Percentiles rank a stretch among this genome's conserved stretches.
Conservation (phyloP, 176 grass and related monocot genomes). For the Pharus latifolius region DNA sequence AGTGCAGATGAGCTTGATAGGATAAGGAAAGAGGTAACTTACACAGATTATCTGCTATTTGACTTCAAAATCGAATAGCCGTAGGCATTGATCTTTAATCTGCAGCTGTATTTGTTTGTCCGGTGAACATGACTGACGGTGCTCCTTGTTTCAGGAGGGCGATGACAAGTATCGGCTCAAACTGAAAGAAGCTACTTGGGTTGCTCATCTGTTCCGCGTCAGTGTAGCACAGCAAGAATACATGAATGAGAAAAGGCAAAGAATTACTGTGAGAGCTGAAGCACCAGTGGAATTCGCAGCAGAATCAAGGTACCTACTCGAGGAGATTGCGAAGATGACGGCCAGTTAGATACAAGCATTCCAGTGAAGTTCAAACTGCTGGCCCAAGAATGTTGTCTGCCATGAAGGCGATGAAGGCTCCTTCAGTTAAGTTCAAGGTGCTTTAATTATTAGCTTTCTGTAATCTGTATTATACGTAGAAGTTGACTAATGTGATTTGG, state of each 20-base stretch:
- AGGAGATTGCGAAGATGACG: constrained; percentile 71
- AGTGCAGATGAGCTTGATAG: constrained; percentile 82
- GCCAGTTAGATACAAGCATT: constrained; percentile 2
- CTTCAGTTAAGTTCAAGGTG: neutral
- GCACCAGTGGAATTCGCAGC: constrained; percentile 43
- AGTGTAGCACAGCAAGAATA: constrained; percentile 59
- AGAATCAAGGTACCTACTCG: constrained; percentile 69
- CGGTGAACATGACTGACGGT: neutral
- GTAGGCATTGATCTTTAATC: neutral
- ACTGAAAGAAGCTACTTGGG: constrained; percentile 81
- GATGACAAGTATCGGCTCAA: constrained; percentile 72
- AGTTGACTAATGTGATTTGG: neutral
- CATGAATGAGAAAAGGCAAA: constrained; percentile 77
- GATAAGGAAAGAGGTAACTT: constrained; percentile 65
- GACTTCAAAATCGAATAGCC: neutral
- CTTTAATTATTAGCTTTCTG: neutral
- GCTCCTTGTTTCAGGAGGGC: constrained; percentile 42
- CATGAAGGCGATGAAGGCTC: neutral
- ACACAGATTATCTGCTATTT: neutral
- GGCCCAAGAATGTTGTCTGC: neutral
- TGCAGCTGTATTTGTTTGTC: neutral
- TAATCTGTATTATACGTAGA: constrained; percentile 12
- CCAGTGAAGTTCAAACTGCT: neutral
- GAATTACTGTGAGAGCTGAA: constrained; percentile 67
- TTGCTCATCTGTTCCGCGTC: constrained; percentile 70